These are phyloP conservation scores for Leccinum disarticulatum DNA, from an alignment of 768 basidiomycete species.

Conservation along the genomic window DNA sequence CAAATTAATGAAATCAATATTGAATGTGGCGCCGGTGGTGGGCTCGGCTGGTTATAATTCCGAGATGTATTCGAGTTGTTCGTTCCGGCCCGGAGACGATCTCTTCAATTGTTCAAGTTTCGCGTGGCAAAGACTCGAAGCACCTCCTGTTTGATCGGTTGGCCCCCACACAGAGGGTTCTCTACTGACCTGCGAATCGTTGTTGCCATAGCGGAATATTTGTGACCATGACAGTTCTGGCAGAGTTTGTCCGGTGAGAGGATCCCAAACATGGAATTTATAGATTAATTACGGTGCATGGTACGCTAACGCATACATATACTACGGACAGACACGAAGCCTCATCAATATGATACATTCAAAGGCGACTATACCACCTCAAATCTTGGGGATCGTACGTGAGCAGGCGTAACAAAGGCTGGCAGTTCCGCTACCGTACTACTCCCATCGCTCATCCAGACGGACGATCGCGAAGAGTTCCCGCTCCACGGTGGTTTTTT, in stretches of 20 bases:
- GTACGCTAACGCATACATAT: neutral
- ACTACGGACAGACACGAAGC: neutral
- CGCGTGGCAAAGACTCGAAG: neutral
- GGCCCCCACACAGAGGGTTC: neutral
- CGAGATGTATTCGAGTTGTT: neutral
- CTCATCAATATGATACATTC: neutral
- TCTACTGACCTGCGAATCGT: neutral
- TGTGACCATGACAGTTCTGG: too few species aligned
- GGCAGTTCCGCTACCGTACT: neutral
- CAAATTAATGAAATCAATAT: too few species aligned
- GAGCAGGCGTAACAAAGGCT: neutral
- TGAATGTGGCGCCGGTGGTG: neutral
- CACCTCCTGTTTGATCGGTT: conserved; percentile 2
- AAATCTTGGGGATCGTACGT: neutral
- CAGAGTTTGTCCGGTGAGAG: neutral
- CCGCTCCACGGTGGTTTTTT: neutral
- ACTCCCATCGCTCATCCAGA: neutral
- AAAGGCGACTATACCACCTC: neutral
- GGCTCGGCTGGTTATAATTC: neutral
- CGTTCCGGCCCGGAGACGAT: neutral
- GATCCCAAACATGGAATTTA: too few species aligned
- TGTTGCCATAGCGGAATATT: neutral
- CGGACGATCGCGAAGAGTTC: neutral
- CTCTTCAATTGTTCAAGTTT: neutral
- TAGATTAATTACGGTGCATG: neutral